These are phyloP conservation scores for Chaetomium tenue DNA, from an alignment of 495 filamentous ascomycete species.

Conservation along the genomic window DNA sequence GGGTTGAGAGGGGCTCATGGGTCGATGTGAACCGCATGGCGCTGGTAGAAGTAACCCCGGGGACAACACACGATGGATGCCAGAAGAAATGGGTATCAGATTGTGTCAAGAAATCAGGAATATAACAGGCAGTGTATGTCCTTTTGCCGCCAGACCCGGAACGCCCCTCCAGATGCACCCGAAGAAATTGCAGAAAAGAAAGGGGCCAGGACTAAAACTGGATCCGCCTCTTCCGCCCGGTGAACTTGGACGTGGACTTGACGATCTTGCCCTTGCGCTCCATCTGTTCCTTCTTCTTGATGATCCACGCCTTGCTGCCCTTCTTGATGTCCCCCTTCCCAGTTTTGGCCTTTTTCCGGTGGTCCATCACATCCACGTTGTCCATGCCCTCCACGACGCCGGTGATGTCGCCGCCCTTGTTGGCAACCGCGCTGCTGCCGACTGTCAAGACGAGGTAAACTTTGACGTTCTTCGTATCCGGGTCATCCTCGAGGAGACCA, in stretches of 20 bases:
- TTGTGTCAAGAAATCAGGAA: not conserved
- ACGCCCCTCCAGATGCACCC: slow-evolving; percentile 24
- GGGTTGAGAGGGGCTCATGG: not conserved
- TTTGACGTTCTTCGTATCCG: slow-evolving; percentile 91
- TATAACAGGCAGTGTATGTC: slow-evolving; percentile 4
- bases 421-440: slow-evolving; percentile 68
- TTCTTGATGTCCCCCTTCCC: slow-evolving; percentile 61
- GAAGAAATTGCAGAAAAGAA: slow-evolving; percentile 2
- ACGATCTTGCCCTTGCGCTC: slow-evolving; percentile 90
- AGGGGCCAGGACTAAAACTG: slow-evolving; percentile 39
- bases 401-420: slow-evolving; percentile 72
- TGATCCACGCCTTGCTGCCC: slow-evolving; percentile 84
- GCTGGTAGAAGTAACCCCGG: too few species aligned
- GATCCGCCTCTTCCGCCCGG: slow-evolving; percentile 76
- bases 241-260: slow-evolving; percentile 86
- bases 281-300: slow-evolving; percentile 95
- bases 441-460: slow-evolving; percentile 92
- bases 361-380: slow-evolving; percentile 78
- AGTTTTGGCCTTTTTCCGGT: slow-evolving; percentile 53
- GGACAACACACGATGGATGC: not conserved
- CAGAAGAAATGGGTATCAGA: slow-evolving; percentile 30
- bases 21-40: too few species aligned
- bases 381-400: slow-evolving; percentile 84
- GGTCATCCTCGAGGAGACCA: slow-evolving; percentile 91
- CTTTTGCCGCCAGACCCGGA: slow-evolving; percentile 22